Percentiles rank a stretch among this genome's conserved stretches.
phyloP scores from a whole-genome alignment of 768 basidiomycete species.

The Heimioporus sp. region DNA sequence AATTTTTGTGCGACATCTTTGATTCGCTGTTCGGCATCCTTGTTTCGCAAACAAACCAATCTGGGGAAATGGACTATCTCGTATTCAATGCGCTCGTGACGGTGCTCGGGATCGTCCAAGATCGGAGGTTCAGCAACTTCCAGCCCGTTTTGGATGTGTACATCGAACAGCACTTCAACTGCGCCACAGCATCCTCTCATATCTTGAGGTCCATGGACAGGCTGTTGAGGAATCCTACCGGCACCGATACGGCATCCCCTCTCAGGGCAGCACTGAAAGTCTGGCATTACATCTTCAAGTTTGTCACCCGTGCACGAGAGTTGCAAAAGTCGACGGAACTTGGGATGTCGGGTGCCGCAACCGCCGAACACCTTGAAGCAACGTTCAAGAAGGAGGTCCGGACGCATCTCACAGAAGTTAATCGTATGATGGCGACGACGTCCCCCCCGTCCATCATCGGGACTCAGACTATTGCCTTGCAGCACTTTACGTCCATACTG shows the following conservation, averaged over 20 bases:
- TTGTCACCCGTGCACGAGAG: constrained; percentile 87
- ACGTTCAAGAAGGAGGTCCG: constrained; percentile 83
- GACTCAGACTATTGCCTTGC: constrained; percentile 91
- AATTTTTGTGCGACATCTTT: constrained; percentile 87
- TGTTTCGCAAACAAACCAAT: constrained; percentile 66
- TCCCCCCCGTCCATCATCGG: constrained; percentile 88
- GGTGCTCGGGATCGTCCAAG: constrained; percentile 89
- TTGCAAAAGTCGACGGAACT: constrained; percentile 80
- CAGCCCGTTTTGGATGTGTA: constrained; percentile 91
- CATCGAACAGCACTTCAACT: constrained; percentile 86
- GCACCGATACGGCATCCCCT: constrained; percentile 68
- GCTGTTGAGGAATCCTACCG: constrained; percentile 70
- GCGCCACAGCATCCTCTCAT: constrained; percentile 75
- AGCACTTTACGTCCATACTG: constrained; percentile 89
- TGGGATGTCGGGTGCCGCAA: constrained; percentile 76
- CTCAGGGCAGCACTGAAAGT: constrained; percentile 92
- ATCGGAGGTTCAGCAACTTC: constrained; percentile 94
- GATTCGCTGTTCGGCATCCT: constrained; percentile 92
- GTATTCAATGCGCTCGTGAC: constrained; percentile 91
- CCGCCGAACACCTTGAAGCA: constrained; percentile 81
- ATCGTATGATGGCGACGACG: constrained; percentile 81
- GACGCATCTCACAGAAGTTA: constrained; percentile 75
- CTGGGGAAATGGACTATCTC: constrained; percentile 77
- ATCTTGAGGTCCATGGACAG: constrained; percentile 88
- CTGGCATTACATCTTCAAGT: constrained; percentile 95